Percentiles rank a stretch among this genome's conserved stretches.
phyloP scores from a whole-genome alignment of 371 early-diverging fungal genomes.

The Parasitella parasitica region DNA sequence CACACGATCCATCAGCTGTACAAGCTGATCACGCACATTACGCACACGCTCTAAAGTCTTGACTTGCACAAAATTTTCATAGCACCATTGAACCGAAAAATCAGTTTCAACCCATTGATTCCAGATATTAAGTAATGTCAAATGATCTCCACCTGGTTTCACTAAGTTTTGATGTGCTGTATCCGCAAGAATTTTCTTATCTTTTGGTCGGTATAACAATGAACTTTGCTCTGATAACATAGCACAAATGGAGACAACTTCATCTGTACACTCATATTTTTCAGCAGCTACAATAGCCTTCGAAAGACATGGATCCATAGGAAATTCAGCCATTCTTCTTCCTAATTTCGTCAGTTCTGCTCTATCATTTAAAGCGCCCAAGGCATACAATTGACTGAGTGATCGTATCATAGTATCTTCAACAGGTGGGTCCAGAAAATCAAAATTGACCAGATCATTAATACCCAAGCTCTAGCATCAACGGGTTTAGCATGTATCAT shows the following conservation, averaged over 20 bases:
- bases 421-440: slow-evolving; percentile 98
- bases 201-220: slow-evolving; percentile 92
- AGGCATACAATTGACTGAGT: slow-evolving; percentile 91
- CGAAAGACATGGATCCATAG: slow-evolving; percentile 95
- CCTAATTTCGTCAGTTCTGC: slow-evolving; percentile 97
- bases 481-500: background rate
- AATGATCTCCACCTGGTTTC: slow-evolving; percentile 89
- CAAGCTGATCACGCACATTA: slow-evolving; percentile 93
- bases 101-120: slow-evolving; percentile 94
- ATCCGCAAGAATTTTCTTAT: slow-evolving; percentile 92
- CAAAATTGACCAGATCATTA: slow-evolving; percentile 94
- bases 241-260: slow-evolving; percentile 81
- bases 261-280: slow-evolving; percentile 92
- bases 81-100: slow-evolving; percentile 93
- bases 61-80: slow-evolving; percentile 94
- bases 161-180: slow-evolving; percentile 87
- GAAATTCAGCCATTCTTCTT: slow-evolving; percentile 98
- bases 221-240: slow-evolving; percentile 94
- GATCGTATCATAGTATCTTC: slow-evolving; percentile 91
- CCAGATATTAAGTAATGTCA: slow-evolving; percentile 92
- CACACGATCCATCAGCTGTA: slow-evolving; percentile 89
- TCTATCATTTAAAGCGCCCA: slow-evolving; percentile 93
- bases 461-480: slow-evolving; percentile 85
- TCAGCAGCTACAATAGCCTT: slow-evolving; percentile 92
- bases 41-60: slow-evolving; percentile 89